These are phyloP conservation scores for Huntiella abstrusa DNA, from an alignment of 2,329 filamentous ascomycete genomes.

Conservation along the genomic window DNA sequence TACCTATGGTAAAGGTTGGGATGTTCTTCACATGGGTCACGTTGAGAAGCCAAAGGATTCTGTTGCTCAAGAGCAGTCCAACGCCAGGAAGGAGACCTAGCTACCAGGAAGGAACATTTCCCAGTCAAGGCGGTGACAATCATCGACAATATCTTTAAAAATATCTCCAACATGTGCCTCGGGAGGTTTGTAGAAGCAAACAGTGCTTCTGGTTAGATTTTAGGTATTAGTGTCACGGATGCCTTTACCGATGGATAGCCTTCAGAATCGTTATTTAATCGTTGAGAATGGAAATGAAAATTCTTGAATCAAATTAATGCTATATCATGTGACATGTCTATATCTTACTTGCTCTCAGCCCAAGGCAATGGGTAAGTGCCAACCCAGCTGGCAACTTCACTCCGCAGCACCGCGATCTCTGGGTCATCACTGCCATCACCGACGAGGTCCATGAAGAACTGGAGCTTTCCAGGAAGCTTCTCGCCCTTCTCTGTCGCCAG, in stretches of 20 bases:
- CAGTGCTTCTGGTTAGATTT: not conserved
- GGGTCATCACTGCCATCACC: constrained; percentile 47
- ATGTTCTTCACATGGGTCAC: constrained; percentile 51
- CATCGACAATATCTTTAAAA: not conserved
- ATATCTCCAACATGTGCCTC: not conserved
- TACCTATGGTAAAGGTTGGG: constrained; percentile 63
- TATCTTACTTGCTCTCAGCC: constrained; percentile 24
- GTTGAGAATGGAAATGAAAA: not conserved
- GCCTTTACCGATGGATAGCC: not conserved
- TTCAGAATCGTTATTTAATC: not conserved
- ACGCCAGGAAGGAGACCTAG: not conserved
- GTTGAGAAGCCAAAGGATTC: not conserved
- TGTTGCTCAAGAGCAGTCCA: constrained; percentile 13
- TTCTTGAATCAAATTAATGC: not conserved
- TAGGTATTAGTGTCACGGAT: not conserved
- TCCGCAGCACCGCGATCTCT: constrained; percentile 54
- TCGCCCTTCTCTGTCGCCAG: constrained; percentile 47
- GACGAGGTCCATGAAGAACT: constrained; percentile 48
- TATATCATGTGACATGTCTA: not conserved
- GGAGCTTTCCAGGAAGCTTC: constrained; percentile 45
- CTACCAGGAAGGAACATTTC: not conserved
- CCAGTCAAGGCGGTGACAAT: not conserved
- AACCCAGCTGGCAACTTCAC: constrained; percentile 63
- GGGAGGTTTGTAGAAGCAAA: not conserved
- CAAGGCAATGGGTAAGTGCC: constrained; percentile 55